A percentile compares a stretch with the other conserved stretches of the same genome.
Conservation (phyloP, 2,329 filamentous ascomycete species). For the Fusarium pseudoanthophilum region DNA sequence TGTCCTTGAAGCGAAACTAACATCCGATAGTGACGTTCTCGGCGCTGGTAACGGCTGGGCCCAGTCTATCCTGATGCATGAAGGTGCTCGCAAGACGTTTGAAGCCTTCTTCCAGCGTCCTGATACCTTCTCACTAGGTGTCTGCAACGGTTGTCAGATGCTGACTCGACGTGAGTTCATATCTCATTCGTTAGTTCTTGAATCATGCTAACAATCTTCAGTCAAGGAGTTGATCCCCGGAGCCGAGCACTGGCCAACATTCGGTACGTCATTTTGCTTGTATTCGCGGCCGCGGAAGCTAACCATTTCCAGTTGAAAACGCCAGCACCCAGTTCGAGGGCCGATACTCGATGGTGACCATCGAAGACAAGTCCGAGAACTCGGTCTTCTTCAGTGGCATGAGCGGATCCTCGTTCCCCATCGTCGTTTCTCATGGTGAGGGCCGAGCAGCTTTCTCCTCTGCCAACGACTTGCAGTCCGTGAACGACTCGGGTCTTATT, state of each 20-base stretch:
- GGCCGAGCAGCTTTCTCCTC: slow-evolving; percentile 79
- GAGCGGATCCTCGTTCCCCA: slow-evolving; percentile 43
- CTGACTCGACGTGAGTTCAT: slow-evolving; percentile 67
- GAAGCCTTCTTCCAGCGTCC: slow-evolving; percentile 84
- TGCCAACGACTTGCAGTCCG: slow-evolving; percentile 60
- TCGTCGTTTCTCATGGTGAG: slow-evolving; percentile 57
- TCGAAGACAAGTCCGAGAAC: slow-evolving; percentile 40
- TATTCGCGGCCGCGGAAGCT: not conserved
- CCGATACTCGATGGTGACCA: slow-evolving; percentile 43
- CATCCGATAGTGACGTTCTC: slow-evolving; percentile 65
- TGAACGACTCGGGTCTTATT: slow-evolving; percentile 75
- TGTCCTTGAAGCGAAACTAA: slow-evolving; percentile 5
- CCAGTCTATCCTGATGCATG: slow-evolving; percentile 89
- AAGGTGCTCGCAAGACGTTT: slow-evolving; percentile 80
- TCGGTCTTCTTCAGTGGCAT: slow-evolving; percentile 45
- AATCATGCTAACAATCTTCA: slow-evolving; percentile 3
- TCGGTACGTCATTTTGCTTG: slow-evolving; percentile 52
- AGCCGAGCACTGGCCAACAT: slow-evolving; percentile 63
- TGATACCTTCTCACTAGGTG: slow-evolving; percentile 91
- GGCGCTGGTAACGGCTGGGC: slow-evolving; percentile 98
- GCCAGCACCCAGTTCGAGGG: slow-evolving; percentile 54
- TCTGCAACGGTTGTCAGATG: slow-evolving; percentile 99
- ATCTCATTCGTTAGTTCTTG: not conserved
- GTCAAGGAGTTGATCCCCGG: slow-evolving; percentile 45
- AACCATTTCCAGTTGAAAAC: slow-evolving; percentile 70